Evolutionary conservation across 1,139 yeast species (phyloP).

Genomic region (Nakaseomyces delphensis): DNA sequence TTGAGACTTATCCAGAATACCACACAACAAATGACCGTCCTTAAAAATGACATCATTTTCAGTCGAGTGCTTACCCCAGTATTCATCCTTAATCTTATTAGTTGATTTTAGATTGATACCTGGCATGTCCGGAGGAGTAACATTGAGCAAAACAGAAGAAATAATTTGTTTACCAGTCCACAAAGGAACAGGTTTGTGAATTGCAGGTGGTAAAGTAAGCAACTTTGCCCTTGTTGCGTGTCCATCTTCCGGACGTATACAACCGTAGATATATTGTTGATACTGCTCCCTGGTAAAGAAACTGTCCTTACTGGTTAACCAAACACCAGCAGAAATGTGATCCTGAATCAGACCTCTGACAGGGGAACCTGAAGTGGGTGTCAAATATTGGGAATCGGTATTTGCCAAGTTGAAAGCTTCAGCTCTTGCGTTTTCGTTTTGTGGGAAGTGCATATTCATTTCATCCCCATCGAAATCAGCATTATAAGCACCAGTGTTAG

Average conservation of each 20-base stretch:
- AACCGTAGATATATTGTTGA: constrained; percentile 89
- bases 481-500: constrained; percentile 97
- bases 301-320: constrained; percentile 89
- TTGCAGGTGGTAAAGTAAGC: constrained; percentile 80
- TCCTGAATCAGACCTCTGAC: constrained; percentile 98
- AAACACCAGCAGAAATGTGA: constrained; percentile 97
- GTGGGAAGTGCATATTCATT: constrained; percentile 99
- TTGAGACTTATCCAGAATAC: constrained; percentile 94
- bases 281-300: constrained; percentile 86
- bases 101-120: constrained; percentile 78
- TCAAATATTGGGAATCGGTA: constrained; percentile 92
- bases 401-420: constrained; percentile 93
- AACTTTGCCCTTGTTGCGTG: constrained; percentile 70
- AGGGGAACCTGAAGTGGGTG: constrained; percentile 98
- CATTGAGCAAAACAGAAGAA: constrained; percentile 78
- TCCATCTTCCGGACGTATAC: constrained; percentile 97
- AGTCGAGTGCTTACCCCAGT: constrained; percentile 79
- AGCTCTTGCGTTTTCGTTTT: constrained; percentile 93
- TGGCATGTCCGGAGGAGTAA: constrained; percentile 78
- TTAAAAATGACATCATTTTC: constrained; percentile 83
- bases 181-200: constrained; percentile 74
- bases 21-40: constrained; percentile 81
- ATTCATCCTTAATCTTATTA: constrained; percentile 87
- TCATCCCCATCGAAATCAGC: constrained; percentile 99
- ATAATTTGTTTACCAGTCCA: constrained; percentile 99